Base-by-base conservation (phyloP, 805 yeast species). In the Ogataea populi-albae region DNA sequence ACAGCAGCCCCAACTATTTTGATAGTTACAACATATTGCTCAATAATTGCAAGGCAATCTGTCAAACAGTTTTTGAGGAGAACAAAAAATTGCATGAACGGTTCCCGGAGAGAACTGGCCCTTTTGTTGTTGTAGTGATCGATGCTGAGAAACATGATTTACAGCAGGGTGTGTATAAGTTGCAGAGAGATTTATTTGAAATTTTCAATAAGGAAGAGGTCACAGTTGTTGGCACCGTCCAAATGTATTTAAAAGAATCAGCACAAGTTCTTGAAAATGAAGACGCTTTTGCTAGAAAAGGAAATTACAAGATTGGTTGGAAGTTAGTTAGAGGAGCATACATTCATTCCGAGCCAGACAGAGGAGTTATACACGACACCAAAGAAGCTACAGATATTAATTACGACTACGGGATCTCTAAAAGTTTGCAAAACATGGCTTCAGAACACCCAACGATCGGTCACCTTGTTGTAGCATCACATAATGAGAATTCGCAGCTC, bases 261-360 rank as follows among this genome's bases (percentile, higher is more conserved):
- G 58, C 79, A 2, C 69, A 69, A 15, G 71, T 84, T 47, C 65
- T 91, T 45, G 60, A 73, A 21, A 46, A 64, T 25, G 97, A 89
- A 57, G 74, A 76, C 46, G 61, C 69, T 46, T 66, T 79, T 37
- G 96, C 97, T 12, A 48, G 63, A 39, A 58, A 70, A 37, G 71
- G 74, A 35, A 61, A 64, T 14, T 89, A 89, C 62, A 75, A 83
- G 55, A 64, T 88, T 38, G 96, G 96, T 15, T 68, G 88, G 68
- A 89, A 89, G 62, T 72, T 89, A 37, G 98, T 89, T 12, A 78
- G 98, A 62, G 98, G 98, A 46, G 98, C 98, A 11, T 89, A 89
- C 66, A 77, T 89, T 42, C 96, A 89, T 58, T 77, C 95, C 5
- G 98, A 89, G 65, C 75, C 83, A 23, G 70, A 81, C 45, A 72